These are phyloP conservation scores for Pythium rishiriense DNA, from an alignment of 352 stramenopile genomes.

Conservation along the genomic window DNA sequence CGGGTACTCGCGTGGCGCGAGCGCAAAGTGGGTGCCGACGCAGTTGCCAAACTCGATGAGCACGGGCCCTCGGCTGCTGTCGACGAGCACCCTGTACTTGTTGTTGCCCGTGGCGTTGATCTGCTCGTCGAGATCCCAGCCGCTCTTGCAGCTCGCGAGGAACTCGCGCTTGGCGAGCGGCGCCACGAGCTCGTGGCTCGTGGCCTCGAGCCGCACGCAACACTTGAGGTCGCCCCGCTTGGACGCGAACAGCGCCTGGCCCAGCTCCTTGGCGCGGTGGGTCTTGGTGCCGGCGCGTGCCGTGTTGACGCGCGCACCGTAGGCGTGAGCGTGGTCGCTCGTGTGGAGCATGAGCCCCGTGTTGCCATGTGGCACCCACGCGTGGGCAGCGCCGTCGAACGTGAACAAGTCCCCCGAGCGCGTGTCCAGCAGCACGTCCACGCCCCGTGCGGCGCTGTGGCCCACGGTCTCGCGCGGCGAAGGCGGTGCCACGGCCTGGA, in stretches of 20 bases:
- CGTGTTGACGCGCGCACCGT: conserved; percentile 61
- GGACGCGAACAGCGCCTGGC: conserved; percentile 40
- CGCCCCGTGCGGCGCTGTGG: neutral
- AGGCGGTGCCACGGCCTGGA: conserved; percentile 44
- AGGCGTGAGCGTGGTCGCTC: conserved; percentile 55
- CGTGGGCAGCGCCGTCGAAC: conserved; percentile 33
- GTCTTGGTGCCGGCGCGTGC: conserved; percentile 58
- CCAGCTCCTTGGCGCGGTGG: conserved; percentile 30
- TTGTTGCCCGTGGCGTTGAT: conserved; percentile 76
- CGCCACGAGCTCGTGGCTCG: conserved; percentile 44
- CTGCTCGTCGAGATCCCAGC: conserved; percentile 77
- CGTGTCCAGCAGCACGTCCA: conserved; percentile 63
- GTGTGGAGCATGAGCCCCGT: conserved; percentile 69
- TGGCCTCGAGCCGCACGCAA: conserved; percentile 60
- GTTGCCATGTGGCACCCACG: conserved; percentile 75
- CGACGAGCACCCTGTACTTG: conserved; percentile 75
- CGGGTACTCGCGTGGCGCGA: conserved; percentile 51
- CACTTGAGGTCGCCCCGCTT: conserved; percentile 69
- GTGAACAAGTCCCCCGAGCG: conserved; percentile 75
- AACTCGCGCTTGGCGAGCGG: conserved; percentile 41
- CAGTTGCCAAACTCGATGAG: conserved; percentile 85
- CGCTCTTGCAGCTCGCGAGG: conserved; percentile 70
- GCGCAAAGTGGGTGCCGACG: conserved; percentile 63
- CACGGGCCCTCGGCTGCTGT: conserved; percentile 73
- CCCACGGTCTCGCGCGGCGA: neutral